These are phyloP conservation scores for Mollisiaceae sp. DNA, from an alignment of 2,329 filamentous ascomycete species.

Conservation along the genomic window DNA sequence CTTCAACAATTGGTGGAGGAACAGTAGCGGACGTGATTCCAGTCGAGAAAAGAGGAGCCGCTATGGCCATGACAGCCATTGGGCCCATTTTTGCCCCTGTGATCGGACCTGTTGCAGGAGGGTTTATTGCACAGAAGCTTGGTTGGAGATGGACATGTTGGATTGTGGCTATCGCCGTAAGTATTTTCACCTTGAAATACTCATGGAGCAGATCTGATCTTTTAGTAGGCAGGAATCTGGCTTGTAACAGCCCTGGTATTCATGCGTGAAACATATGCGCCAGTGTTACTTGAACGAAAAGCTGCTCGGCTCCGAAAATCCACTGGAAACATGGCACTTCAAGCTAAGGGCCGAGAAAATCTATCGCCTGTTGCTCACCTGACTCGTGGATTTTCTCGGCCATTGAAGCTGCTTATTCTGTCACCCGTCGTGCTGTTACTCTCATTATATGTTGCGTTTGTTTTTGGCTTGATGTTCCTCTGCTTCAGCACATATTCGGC, in stretches of 20 bases:
- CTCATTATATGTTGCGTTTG: slow-evolving; percentile 43
- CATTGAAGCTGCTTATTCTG: neutral
- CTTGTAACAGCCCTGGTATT: neutral
- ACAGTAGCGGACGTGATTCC: slow-evolving; percentile 16
- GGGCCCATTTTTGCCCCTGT: slow-evolving; percentile 40
- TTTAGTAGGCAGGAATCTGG: neutral
- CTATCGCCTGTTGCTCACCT: neutral
- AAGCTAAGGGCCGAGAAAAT: neutral
- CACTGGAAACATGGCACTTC: neutral
- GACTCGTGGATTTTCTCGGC: neutral
- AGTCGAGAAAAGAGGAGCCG: slow-evolving; percentile 13
- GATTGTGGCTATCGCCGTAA: slow-evolving; percentile 43
- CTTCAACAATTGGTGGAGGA: slow-evolving; percentile 52
- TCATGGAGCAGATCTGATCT: neutral
- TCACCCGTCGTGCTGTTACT: neutral
- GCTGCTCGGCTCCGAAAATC: neutral
- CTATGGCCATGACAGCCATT: slow-evolving; percentile 8
- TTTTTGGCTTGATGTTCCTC: slow-evolving; percentile 57
- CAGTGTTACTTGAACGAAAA: slow-evolving; percentile 1
- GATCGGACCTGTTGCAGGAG: slow-evolving; percentile 41
- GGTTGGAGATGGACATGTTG: slow-evolving; percentile 48
- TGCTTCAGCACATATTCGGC: slow-evolving; percentile 55
- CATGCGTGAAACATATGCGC: neutral
- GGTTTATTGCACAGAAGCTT: slow-evolving; percentile 41
- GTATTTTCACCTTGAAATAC: slow-evolving; percentile 19